These are phyloP conservation scores for Microbotryum scabiosae DNA, from an alignment of 1,284 basidiomycete species.

Conservation along the genomic window DNA sequence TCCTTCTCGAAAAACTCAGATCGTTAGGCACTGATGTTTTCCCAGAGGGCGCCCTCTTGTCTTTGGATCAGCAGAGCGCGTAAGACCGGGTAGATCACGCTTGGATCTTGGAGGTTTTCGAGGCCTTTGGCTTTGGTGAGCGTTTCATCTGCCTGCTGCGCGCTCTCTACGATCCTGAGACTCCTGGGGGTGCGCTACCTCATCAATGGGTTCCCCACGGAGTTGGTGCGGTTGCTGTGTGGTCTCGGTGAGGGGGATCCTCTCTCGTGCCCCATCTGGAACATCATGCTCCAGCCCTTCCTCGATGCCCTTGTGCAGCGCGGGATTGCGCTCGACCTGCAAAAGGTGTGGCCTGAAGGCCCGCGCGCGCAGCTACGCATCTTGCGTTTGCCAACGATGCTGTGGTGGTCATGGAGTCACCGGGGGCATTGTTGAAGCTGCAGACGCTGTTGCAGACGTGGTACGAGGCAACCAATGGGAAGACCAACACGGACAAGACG, in stretches of 20 bases:
- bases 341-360: too few species aligned
- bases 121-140: background rate
- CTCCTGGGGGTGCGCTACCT: background rate
- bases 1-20: background rate
- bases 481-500: too few species aligned
- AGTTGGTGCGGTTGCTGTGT: background rate
- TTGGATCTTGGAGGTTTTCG: background rate
- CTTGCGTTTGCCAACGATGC: constrained; percentile 8
- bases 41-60: background rate
- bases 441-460: background rate
- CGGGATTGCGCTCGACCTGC: too few species aligned
- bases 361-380: background rate
- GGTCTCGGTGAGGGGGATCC: constrained; percentile 4
- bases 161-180: background rate
- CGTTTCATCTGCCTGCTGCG: background rate
- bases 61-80: background rate
- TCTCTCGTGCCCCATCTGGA: background rate
- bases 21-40: background rate
- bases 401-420: background rate
- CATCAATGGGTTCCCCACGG: constrained; percentile 2
- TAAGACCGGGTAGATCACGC: constrained; percentile 1
- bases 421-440: background rate
- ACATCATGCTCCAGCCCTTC: constrained; percentile 4
- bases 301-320: background rate
- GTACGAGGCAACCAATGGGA: too few species aligned